Base-by-base conservation (phyloP, 2,329 filamentous ascomycete genomes). In the Dothiorella sarmentorum region DNA sequence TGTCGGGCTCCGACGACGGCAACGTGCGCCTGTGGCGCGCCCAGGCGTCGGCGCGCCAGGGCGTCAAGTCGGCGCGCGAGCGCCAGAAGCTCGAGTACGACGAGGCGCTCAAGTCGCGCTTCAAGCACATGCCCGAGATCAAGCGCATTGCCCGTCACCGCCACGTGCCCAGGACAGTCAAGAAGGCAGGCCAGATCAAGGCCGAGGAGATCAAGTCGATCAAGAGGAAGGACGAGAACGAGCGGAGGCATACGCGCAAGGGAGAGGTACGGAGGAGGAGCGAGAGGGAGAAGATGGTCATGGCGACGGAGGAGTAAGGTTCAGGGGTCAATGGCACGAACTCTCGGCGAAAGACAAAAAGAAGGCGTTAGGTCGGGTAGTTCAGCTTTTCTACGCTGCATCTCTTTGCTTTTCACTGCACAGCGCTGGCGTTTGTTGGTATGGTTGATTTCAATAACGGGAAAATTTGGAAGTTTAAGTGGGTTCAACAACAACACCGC, bases 161-260 rank as follows among this genome's bases (percentile, higher is more conserved):
- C 62, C 94, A 97, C 75, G 77, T 97, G 62, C 94, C 94, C 18
- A 90, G 91, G 80, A 85, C 91, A 59, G 85, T 97, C 64, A 97
- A 96, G 86, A 97, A 97, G 84, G 93, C 93, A 3, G 86, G 83
- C 49, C 89, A 96, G 79, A 97, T 97, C 76, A 99, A 99, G 85
- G 78, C 78, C 60, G 91, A 95, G 70, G 94, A 97, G 74, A 74
- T 97, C 67, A 86, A 85, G 74, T 84, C 90, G 31, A 89, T 97
- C 73, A 96, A 96, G 85, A 82, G 90, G 67, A 86, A 86, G 66
- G 90, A 96, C 69, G 94, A 99, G 80, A 99, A 99, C 71, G 90
- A 96, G 75, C 83, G 94, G 64, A 91, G 90, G 73, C 93, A 99
- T 74, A 88, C 85, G 60, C 91, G 88, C 79, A 93, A 94, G 79